These are phyloP conservation scores for Hypoxylon subgilvum DNA, from an alignment of 495 filamentous ascomycete genomes.

Conservation along the genomic window DNA sequence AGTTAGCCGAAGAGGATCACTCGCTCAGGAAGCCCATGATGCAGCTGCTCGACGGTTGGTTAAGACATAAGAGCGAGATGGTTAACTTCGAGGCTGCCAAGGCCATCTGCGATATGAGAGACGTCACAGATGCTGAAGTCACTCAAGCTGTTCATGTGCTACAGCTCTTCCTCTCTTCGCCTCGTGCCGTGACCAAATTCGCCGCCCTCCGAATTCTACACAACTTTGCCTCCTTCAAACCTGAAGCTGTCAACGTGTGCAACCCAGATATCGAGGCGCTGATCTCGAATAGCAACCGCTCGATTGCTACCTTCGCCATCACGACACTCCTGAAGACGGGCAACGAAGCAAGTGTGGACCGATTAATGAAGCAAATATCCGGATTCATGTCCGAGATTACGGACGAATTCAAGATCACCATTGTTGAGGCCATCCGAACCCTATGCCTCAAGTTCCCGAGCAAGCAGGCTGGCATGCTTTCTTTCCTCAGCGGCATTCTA, in stretches of 20 bases:
- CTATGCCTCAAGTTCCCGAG: constrained; percentile 96
- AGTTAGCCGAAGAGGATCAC: constrained; percentile 90
- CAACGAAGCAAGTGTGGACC: constrained; percentile 95
- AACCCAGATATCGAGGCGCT: constrained; percentile 96
- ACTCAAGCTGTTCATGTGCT: constrained; percentile 92
- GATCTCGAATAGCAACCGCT: constrained; percentile 95
- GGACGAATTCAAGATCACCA: constrained; percentile 99
- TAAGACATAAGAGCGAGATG: constrained; percentile 99
- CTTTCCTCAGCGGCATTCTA: constrained; percentile 92
- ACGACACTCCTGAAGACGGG: constrained; percentile 97
- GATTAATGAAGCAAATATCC: constrained; percentile 97
- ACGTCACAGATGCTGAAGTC: constrained; percentile 90
- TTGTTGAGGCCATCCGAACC: constrained; percentile 96
- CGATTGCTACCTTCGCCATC: constrained; percentile 97
- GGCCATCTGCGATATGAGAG: constrained; percentile 91
- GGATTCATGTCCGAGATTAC: constrained; percentile 98
- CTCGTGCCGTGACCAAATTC: constrained; percentile 95
- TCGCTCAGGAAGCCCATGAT: constrained; percentile 92
- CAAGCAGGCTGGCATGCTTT: constrained; percentile 97
- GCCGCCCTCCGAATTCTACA: constrained; percentile 96
- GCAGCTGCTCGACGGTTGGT: constrained; percentile 91
- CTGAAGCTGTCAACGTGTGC: constrained; percentile 87
- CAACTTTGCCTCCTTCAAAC: constrained; percentile 93
- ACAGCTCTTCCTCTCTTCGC: constrained; percentile 96
- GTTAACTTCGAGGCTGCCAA: constrained; percentile 99